These are phyloP conservation scores for Vitis hybrid DNA, from an alignment of 177 flowering plant species.

Conservation along the genomic window DNA sequence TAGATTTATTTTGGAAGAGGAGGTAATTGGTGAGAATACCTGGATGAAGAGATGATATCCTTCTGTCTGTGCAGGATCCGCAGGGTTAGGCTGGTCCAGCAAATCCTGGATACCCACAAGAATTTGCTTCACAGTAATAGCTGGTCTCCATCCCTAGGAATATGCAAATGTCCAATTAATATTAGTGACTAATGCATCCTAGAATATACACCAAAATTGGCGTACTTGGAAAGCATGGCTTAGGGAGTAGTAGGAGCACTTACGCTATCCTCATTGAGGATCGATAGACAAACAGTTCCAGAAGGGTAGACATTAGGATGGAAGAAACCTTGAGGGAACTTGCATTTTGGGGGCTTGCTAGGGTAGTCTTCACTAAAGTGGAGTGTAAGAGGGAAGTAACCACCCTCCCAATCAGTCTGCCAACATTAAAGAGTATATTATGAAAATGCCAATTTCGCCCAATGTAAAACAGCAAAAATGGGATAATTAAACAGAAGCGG, in stretches of 20 bases:
- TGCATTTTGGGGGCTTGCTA: slow-evolving; percentile 79
- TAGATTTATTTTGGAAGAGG: background rate
- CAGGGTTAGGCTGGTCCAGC: slow-evolving; percentile 65
- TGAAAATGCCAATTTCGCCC: background rate
- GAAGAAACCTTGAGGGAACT: slow-evolving; percentile 70
- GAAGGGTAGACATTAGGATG: slow-evolving; percentile 82
- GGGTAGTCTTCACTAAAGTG: slow-evolving; percentile 74
- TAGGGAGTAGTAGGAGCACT: slow-evolving; percentile 16
- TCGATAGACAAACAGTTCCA: slow-evolving; percentile 73
- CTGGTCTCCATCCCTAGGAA: slow-evolving; percentile 71
- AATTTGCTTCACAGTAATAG: slow-evolving; percentile 75
- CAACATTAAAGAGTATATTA: slow-evolving; percentile 1
- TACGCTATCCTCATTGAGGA: slow-evolving; percentile 72
- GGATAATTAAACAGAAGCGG: background rate
- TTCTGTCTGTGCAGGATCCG: slow-evolving; percentile 71
- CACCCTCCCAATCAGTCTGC: slow-evolving; percentile 82
- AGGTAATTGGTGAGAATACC: slow-evolving; percentile 18
- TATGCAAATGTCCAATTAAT: background rate
- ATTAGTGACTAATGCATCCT: background rate
- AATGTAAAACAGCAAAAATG: background rate
- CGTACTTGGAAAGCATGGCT: background rate
- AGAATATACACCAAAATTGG: background rate
- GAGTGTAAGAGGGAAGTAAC: slow-evolving; percentile 54
- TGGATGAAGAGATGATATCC: slow-evolving; percentile 64
- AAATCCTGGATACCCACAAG: slow-evolving; percentile 73